These are phyloP conservation scores for Trichoderma gracile DNA, from an alignment of 2,329 filamentous ascomycete genomes.

Conservation along the genomic window DNA sequence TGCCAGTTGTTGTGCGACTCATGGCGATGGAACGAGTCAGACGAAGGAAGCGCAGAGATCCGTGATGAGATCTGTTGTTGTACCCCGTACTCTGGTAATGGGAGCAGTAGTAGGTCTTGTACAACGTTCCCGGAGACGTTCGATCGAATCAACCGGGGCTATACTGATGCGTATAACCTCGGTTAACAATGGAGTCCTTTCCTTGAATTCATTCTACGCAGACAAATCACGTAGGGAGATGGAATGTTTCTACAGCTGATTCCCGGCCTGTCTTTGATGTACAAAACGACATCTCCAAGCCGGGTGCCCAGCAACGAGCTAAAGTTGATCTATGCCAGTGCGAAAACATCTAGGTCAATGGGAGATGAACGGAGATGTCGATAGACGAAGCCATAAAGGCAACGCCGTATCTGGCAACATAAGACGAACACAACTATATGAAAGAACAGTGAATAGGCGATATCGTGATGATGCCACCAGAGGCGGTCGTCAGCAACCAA, in stretches of 20 bases:
- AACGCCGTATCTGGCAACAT: conserved; percentile 40
- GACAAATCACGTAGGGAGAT: no score
- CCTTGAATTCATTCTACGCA: not conserved
- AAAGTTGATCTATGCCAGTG: conserved; percentile 54
- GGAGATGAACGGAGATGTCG: conserved; percentile 49
- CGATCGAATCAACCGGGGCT: not conserved
- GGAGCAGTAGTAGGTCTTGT: not conserved
- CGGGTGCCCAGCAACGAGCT: conserved; percentile 59
- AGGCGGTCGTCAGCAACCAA: not conserved
- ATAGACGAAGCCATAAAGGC: conserved; percentile 41
- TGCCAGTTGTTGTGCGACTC: conserved; percentile 2
- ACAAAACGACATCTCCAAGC: conserved; percentile 57
- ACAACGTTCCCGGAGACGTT: conserved; percentile 10
- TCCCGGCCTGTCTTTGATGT: conserved; percentile 55
- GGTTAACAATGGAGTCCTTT: not conserved
- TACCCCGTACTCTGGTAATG: no score
- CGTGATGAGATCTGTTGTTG: conserved; percentile 4
- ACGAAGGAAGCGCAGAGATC: not conserved
- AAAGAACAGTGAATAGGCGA: not conserved
- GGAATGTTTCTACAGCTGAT: conserved; percentile 60
- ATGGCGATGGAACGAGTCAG: conserved; percentile 2
- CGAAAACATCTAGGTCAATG: conserved; percentile 56
- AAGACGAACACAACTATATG: not conserved
- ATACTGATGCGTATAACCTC: not conserved
- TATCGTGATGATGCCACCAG: not conserved